Conservation (phyloP, 345 rosid genomes). For the Hypericum androsaemum region DNA sequence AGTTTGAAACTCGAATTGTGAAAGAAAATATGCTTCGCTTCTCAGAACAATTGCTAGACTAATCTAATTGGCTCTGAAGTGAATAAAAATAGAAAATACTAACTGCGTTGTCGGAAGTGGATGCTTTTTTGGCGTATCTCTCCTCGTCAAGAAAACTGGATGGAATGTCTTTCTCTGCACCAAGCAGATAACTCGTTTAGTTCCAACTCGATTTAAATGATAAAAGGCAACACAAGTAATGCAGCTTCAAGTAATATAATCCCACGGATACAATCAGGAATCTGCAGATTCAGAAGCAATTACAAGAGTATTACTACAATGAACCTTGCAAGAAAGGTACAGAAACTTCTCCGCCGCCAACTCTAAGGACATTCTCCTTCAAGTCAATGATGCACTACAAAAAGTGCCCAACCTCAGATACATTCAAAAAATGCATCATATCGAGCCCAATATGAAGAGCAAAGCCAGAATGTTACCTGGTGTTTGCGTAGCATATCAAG, state of each 20-base stretch:
- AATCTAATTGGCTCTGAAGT: background rate
- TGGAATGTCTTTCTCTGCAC: conserved; percentile 83
- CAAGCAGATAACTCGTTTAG: conserved; percentile 12
- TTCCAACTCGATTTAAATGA: too few relatives aligned
- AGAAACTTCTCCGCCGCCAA: conserved; percentile 93
- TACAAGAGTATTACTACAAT: background rate
- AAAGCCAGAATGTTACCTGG: conserved; percentile 60
- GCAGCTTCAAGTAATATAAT: background rate
- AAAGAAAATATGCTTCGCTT: too few relatives aligned
- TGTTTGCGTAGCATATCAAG: conserved; percentile 99
- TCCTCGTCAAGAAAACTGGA: conserved; percentile 75
- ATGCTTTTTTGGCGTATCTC: conserved; percentile 52
- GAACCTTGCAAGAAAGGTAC: conserved; percentile 92
- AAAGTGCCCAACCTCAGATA: conserved; percentile 8
- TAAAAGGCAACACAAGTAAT: conserved; percentile 3
- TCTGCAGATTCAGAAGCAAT: background rate
- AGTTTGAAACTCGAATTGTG: background rate
- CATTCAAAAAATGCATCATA: conserved; percentile 4
- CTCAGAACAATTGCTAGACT: too few relatives aligned
- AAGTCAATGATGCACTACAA: conserved; percentile 85
- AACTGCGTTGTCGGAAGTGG: conserved; percentile 75
- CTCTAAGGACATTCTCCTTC: conserved; percentile 77
- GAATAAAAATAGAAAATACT: conserved; percentile 11
- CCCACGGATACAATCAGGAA: background rate
- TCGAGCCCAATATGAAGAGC: conserved; percentile 1